phyloP scores from a whole-genome alignment of 1,284 basidiomycete species.

The Xerocomus amazonicus region DNA sequence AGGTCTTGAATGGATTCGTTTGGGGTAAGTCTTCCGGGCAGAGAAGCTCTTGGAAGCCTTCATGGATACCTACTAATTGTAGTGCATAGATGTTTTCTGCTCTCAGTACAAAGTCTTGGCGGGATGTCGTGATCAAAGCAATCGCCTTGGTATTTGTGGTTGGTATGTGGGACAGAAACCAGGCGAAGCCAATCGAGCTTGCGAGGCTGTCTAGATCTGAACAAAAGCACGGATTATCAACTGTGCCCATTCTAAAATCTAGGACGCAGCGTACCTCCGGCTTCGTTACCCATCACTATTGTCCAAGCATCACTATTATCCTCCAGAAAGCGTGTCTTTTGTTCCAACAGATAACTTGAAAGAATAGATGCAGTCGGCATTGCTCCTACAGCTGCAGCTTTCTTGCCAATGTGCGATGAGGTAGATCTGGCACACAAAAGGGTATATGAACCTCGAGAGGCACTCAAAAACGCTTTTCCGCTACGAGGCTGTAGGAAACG shows the following conservation, averaged over 20 bases:
- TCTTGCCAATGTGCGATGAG: slow-evolving; percentile 1
- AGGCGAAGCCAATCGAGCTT: slow-evolving; percentile 79
- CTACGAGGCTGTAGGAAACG: neutral
- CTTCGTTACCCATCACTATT: slow-evolving; percentile 88
- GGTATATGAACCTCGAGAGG: slow-evolving; percentile 2
- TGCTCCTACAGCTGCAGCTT: slow-evolving; percentile 3
- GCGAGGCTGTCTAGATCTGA: slow-evolving; percentile 87
- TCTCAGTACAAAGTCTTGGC: slow-evolving; percentile 71
- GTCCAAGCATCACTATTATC: slow-evolving; percentile 63
- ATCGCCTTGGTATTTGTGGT: slow-evolving; percentile 45
- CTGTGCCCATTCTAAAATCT: neutral
- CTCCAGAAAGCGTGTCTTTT: slow-evolving; percentile 40
- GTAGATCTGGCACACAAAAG: neutral
- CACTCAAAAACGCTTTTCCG: neutral
- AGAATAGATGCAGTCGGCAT: slow-evolving; percentile 32
- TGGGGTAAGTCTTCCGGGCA: slow-evolving; percentile 52
- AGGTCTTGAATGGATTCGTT: slow-evolving; percentile 48
- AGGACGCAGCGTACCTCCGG: slow-evolving; percentile 64
- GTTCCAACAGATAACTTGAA: slow-evolving; percentile 36
- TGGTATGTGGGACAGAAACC: slow-evolving; percentile 46
- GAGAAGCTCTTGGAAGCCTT: slow-evolving; percentile 50
- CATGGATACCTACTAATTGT: slow-evolving; percentile 49
- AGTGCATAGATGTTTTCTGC: slow-evolving; percentile 85
- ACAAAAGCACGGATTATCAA: slow-evolving; percentile 1
- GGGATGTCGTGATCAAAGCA: slow-evolving; percentile 72